Evolutionary conservation across 768 basidiomycete species (phyloP), one percentile per base, ranked within the genome.

Genomic region (Naganishia kalamii): DNA sequence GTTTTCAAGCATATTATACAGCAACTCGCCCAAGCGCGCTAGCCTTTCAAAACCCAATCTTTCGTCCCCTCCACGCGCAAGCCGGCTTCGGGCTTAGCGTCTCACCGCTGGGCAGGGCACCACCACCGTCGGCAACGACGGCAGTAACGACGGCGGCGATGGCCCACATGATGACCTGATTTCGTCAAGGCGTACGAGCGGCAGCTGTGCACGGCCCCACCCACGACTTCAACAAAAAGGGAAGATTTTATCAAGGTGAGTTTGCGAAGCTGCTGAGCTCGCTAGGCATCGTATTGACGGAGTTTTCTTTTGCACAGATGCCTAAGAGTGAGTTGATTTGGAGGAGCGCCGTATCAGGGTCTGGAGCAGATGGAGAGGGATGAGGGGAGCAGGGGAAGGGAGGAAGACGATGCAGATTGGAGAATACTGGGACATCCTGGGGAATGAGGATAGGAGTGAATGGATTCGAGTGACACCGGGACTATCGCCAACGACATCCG

Each of bases 161-260:
- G 54, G 37, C 54, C 35, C 43, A 15, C 13, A 44, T 57, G 35
- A 57, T 40, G 54, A 40, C 35, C 25, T 57, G 35, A 57, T 3
- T 12, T 37, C 23, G 35, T 40, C 43, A n/a, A n/a, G n/a, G n/a
- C n/a, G n/a, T n/a, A 15, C 43, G 43, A 44, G 43, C 43, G 33
- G n/a, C 35, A 32, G 51, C 21, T 41, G 21, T 27, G 23, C 54
- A 37, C 33, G 54, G 54, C 35, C 54, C 27, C 37, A 57, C 54
- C 54, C 54, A 57, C 54, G 54, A 57, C 54, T 40, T 40, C 54
- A 57, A 23, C 35, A 37, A 52, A 57, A 57, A 57, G 54, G 54
- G 54, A 57, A 57, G 54, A 57, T 57, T 57, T 57, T 57, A 57
- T 57, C 54, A 57, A 57, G 54, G 54, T 57, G 15, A 37, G 54